Base-by-base conservation (phyloP, 768 basidiomycete genomes). In the Hypholoma fasciculare region DNA sequence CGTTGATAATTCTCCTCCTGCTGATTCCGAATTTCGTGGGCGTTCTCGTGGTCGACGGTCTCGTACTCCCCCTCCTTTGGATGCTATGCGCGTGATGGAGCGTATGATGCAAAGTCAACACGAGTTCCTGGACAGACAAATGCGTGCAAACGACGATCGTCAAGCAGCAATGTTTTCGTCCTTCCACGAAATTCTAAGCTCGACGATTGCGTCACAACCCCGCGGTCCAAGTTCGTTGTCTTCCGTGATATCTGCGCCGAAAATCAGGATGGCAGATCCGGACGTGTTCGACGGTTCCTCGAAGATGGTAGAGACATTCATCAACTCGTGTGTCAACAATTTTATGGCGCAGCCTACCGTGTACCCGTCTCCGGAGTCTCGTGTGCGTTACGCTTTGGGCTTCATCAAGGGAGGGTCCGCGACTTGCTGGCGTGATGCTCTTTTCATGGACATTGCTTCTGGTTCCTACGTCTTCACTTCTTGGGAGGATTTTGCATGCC, bases 151-250 rank as follows among this genome's bases (percentile, higher is more conserved):
- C 16, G 40, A 42, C 7, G 40, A 42, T 1, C 40, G 40, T 12
- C 40, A 42, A 7, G 17, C 40, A 4, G 40, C 13, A 2, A 7
- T 42, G 16, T 8, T 42, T 3, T 5, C 13, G 40, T 42, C 40
- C 13, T 42, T 42, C 11, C 40, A 14, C 16, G 16, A 42, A 2
- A 42, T 42, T 17, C 40, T 42, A 2, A 17, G 16, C 11, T 16
- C 40, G 6, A 42, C 40, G 1, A 17, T 42, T 17, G 40, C 40
- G 4, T 42, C 40, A 9, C 40, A 16, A 4, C 17, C 40, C 13
- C 40, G 40, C 7, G 40, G 16, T 2, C 40, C 40, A 1, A 1
- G 61, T 70, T 77, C 12, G 55, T 49, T 2, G 55, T 49, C 4
- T 40, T 2, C n/a, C 23, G 9, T 14, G n/a, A n/a, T n/a, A n/a